These are phyloP conservation scores for Beta lomatogona DNA, from an alignment of 179 eudicot genomes.

Conservation along the genomic window DNA sequence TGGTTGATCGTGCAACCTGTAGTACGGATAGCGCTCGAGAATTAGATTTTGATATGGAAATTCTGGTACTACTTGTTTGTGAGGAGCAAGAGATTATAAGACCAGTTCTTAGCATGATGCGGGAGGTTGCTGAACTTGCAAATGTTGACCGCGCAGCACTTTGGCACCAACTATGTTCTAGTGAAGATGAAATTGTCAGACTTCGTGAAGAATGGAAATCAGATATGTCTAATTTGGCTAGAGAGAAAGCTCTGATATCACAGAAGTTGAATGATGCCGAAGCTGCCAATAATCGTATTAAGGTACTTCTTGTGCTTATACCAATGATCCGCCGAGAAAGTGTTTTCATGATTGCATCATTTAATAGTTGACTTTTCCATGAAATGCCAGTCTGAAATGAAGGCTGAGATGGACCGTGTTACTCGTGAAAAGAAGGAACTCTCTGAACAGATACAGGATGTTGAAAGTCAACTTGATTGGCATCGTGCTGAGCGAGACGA, in stretches of 20 bases:
- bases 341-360: neutral
- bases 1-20: conserved; percentile 79
- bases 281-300: conserved; percentile 74
- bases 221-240: conserved; percentile 54
- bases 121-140: conserved; percentile 92
- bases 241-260: conserved; percentile 68
- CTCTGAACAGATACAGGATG: conserved; percentile 74
- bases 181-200: conserved; percentile 83
- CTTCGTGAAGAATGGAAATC: conserved; percentile 79
- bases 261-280: conserved; percentile 83
- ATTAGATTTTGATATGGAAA: conserved; percentile 80
- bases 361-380: conserved; percentile 31
- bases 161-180: conserved; percentile 96
- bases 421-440: conserved; percentile 88
- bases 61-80: conserved; percentile 62
- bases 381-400: conserved; percentile 81
- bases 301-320: conserved; percentile 51
- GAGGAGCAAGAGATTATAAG: conserved; percentile 82
- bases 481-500: conserved; percentile 88
- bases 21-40: conserved; percentile 59
- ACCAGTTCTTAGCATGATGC: conserved; percentile 91
- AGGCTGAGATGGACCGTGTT: conserved; percentile 84
- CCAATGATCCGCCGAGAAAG: conserved; percentile 6
- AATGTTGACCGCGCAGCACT: conserved; percentile 95
- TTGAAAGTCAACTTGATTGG: conserved; percentile 96